Evolutionary conservation across 176 grass and related monocot species (phyloP).

Genomic region (Cenchrus purpureus): DNA sequence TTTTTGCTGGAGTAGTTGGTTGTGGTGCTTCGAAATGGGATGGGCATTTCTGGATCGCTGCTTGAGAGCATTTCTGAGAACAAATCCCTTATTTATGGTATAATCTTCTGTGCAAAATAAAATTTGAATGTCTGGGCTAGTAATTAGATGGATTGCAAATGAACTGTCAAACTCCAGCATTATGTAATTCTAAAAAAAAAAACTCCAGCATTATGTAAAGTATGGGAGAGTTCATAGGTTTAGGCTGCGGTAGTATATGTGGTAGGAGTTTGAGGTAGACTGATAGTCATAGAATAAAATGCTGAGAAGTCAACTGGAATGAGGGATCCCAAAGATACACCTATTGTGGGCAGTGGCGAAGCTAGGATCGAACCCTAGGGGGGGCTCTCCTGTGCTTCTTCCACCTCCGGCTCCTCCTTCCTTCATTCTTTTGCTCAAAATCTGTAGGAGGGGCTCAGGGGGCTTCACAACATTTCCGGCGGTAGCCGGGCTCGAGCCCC

Average conservation of each 20-base stretch:
- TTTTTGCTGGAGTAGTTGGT: not conserved
- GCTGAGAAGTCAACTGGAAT: not conserved
- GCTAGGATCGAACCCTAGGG: too few species aligned
- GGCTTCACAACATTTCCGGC: too few species aligned
- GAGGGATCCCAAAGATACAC: not conserved
- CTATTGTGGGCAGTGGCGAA: too few species aligned
- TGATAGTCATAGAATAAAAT: not conserved
- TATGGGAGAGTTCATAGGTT: not conserved
- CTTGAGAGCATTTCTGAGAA: not conserved
- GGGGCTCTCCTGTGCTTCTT: too few species aligned
- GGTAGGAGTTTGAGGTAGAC: not conserved
- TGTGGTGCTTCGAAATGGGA: conserved; percentile 7
- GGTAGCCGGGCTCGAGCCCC: too few species aligned
- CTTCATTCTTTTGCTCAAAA: too few species aligned
- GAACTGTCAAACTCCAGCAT: not conserved
- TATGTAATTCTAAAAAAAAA: not conserved
- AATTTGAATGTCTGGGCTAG: not conserved
- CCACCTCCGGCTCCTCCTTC: too few species aligned
- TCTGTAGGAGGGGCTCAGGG: too few species aligned
- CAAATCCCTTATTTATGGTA: not conserved
- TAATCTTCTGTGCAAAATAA: not conserved
- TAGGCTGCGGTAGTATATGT: conserved; percentile 17
- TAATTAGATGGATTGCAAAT: not conserved
- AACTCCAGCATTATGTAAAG: not conserved
- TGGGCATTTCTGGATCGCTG: not conserved